Evolutionary conservation across 148 eudicot genomes (phyloP), one percentile per base, ranked within the genome.

Genomic region (Tetragonia tetragonoides): DNA sequence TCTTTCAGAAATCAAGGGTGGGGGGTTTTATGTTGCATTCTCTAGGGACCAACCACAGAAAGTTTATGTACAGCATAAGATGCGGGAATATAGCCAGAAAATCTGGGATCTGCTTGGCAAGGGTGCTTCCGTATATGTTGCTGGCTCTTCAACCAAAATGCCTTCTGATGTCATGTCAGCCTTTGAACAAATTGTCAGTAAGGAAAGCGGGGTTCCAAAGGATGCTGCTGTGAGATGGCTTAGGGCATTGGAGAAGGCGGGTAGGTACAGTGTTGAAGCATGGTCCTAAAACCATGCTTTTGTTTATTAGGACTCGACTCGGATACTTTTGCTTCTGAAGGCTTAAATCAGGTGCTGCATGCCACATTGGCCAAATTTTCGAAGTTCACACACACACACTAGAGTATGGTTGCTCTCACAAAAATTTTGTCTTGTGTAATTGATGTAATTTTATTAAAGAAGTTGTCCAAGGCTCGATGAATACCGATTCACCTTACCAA

Each of bases 101-200:
- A 65, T 94, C 14, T 89, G 97, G 95, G 84, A 73, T 66, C 78
- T 94, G 71, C 87, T 94, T 46, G 70, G 83, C 60, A 80, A 86
- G 54, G 97, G 98, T 37, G 98, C 93, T 12, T 86, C 89, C 20
- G 72, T 94, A 4, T 94, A 92, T 72, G 85, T 92, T 70, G 93
- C 97, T 3, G 97, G 98, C 62, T 94, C 98, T 73, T 90, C 97
- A 3, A 87, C 90, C 53, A 92, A 94, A 80, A 94, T 94, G 97
- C 97, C 97, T 1, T 60, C 89, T 6, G 98, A 94, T 83, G 98
- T 94, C 46, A 77, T 86, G 81, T 84, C 88, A 10, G 85, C 93
- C 2, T 89, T 94, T n/a, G 95, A 92, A 87, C 95, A 92, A 39
- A 89, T 90, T 3, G 78, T 94, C 24, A 83, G 86, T n/a, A 77